phyloP scores from a whole-genome alignment of 208 protist species.

The Trypanosoma vivax region DNA sequence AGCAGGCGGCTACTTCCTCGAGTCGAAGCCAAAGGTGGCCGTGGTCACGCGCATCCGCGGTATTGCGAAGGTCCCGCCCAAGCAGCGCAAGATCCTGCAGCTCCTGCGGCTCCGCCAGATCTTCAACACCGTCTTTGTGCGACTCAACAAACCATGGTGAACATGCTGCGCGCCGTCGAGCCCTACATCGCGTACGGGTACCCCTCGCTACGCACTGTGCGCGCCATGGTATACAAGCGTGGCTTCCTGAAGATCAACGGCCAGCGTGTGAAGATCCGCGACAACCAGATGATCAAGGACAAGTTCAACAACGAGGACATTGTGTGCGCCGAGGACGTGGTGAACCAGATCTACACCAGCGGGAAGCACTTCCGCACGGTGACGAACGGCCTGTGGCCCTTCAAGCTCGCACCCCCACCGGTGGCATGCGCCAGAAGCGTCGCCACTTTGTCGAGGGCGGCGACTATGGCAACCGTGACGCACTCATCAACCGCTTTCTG shows the following conservation, averaged over 20 bases:
- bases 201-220: slow-evolving; percentile 96
- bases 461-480: slow-evolving; percentile 98
- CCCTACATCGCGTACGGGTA: slow-evolving; percentile 99
- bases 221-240: slow-evolving; percentile 99
- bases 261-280: slow-evolving; percentile 95
- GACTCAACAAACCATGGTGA: slow-evolving; percentile 99
- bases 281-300: slow-evolving; percentile 96
- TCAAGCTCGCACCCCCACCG: slow-evolving; percentile 95
- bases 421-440: slow-evolving; percentile 95
- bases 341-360: slow-evolving; percentile 99
- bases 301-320: slow-evolving; percentile 93
- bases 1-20: slow-evolving; percentile 95
- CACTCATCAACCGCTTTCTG: slow-evolving; percentile 98
- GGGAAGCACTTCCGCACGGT: slow-evolving; percentile 98
- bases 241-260: slow-evolving; percentile 97
- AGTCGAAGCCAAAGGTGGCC: slow-evolving; percentile 97
- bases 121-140: slow-evolving; percentile 99
- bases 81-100: slow-evolving; percentile 98
- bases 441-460: slow-evolving; percentile 99
- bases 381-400: slow-evolving; percentile 98
- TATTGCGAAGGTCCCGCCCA: slow-evolving; percentile 98
- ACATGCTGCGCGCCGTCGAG: slow-evolving; percentile 98
- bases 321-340: slow-evolving; percentile 98
- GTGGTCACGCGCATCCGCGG: slow-evolving; percentile 99
- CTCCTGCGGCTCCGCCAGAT: slow-evolving; percentile 98